Base-by-base conservation (phyloP, 805 yeast genomes). In the Lipomyces orientalis region DNA sequence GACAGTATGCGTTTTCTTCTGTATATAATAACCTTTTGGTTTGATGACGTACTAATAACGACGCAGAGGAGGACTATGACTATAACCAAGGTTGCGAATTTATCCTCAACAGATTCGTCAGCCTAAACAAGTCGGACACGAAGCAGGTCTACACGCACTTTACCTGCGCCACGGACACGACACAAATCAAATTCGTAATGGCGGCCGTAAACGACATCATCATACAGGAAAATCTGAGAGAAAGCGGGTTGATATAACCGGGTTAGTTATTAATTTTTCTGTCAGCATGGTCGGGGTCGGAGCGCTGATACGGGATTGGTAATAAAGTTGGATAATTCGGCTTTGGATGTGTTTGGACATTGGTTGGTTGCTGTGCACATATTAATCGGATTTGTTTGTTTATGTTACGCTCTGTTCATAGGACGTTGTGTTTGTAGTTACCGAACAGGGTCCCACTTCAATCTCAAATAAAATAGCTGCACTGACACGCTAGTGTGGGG, bases 151-250 rank as follows among this genome's bases (percentile, higher is more conserved):
- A 95, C 76, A 90, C 91, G 29, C 97, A 93, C 79, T 82, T 93
- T 71, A 95, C 99, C 0, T 93, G 98, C 80, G 99, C 99, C 0
- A 95, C 99, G 0, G 98, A 95, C 77, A 86, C 96, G 0, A 83
- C 86, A 64, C 86, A 93, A 35, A 95, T 95, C 97, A 85, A 86
- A 75, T 94, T 93, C 75, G 97, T 95, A 19, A 82, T 95, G 65
- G 86, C 90, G 3, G 97, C 98, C 0, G 97, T 93, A 8, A 92
- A 98, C 0, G 98, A 95, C 79, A 84, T 92, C 86, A 86, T 95
- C 58, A 86, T 94, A 37, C 94, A 90, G 76, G 90, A 90, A 74
- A 93, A 90, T 76, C 79, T 94, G 77, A 87, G 88, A 78, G 86
- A 85, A 75, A 88, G 68, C 51, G 72, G 72, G 1, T 43, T 68